Conservation (phyloP, 139 green algal species). For the Nannochloris sp. region DNA sequence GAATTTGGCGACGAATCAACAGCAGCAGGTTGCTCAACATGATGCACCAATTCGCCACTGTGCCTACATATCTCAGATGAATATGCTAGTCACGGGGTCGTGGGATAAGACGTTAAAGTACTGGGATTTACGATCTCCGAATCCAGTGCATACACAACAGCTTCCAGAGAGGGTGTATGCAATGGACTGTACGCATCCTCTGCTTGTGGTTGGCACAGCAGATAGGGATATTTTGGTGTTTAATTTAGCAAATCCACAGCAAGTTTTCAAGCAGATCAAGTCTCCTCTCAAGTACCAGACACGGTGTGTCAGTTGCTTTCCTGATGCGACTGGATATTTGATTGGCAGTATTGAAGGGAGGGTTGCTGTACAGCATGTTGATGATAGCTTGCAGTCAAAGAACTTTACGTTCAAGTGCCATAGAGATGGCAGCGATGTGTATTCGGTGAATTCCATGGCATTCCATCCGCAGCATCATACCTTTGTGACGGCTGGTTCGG, state of each 20-base stretch:
- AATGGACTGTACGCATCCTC: slow-evolving; percentile 62
- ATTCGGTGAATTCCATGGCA: slow-evolving; percentile 85
- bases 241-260: slow-evolving; percentile 57
- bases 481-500: slow-evolving; percentile 83
- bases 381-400: slow-evolving; percentile 65
- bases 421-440: slow-evolving; percentile 78
- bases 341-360: slow-evolving; percentile 85
- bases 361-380: slow-evolving; percentile 94
- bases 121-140: slow-evolving; percentile 65
- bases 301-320: slow-evolving; percentile 73
- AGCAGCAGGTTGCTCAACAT: slow-evolving; percentile 72
- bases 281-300: slow-evolving; percentile 97
- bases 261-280: slow-evolving; percentile 71
- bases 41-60: slow-evolving; percentile 70
- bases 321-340: slow-evolving; percentile 85
- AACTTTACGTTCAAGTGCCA: slow-evolving; percentile 97
- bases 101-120: slow-evolving; percentile 69
- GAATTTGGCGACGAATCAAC: slow-evolving; percentile 78
- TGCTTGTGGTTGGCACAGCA: slow-evolving; percentile 65
- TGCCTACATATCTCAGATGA: slow-evolving; percentile 65
- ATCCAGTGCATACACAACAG: slow-evolving; percentile 53
- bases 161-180: slow-evolving; percentile 84
- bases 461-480: slow-evolving; percentile 88
- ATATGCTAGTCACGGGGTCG: slow-evolving; percentile 55
- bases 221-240: slow-evolving; percentile 67